phyloP scores from a whole-genome alignment of 1,139 yeast genomes.

The Suhomyces maxii region DNA sequence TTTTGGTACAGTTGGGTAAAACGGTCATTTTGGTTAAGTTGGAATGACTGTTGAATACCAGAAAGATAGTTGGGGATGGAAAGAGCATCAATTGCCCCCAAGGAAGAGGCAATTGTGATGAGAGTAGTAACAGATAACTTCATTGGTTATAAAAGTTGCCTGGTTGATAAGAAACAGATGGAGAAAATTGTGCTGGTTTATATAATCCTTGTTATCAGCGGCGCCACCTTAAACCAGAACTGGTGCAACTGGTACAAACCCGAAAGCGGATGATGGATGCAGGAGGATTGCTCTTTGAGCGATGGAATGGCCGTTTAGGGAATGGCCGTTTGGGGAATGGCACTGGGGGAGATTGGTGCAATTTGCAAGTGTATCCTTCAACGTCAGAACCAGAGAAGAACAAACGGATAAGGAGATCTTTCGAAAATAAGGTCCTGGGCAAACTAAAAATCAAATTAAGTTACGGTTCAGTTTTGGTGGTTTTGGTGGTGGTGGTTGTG shows the following conservation, averaged over 20 bases:
- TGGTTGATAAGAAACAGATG: neutral
- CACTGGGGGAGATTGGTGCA: neutral
- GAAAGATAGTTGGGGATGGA: constrained; percentile 31
- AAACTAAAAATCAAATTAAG: too few species aligned
- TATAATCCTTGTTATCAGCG: neutral
- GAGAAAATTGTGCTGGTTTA: constrained; percentile 1
- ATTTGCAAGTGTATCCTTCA: too few species aligned
- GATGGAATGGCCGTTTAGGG: constrained; percentile 1
- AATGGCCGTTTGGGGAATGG: neutral
- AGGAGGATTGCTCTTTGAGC: neutral
- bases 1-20: constrained; percentile 16
- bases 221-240: neutral
- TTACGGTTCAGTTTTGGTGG: too few species aligned
- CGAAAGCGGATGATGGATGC: neutral
- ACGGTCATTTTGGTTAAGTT: constrained; percentile 21
- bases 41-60: constrained; percentile 29
- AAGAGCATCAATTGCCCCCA: constrained; percentile 29
- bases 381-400: too few species aligned
- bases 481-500: too few species aligned
- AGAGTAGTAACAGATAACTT: constrained; percentile 28
- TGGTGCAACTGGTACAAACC: neutral
- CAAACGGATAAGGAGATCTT: too few species aligned
- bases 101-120: constrained; percentile 26
- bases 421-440: too few species aligned
- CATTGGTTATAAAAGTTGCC: constrained; percentile 18